Base-by-base conservation (phyloP, 371 early-diverging fungal genomes). In the Caulochytrium protostelioides region DNA sequence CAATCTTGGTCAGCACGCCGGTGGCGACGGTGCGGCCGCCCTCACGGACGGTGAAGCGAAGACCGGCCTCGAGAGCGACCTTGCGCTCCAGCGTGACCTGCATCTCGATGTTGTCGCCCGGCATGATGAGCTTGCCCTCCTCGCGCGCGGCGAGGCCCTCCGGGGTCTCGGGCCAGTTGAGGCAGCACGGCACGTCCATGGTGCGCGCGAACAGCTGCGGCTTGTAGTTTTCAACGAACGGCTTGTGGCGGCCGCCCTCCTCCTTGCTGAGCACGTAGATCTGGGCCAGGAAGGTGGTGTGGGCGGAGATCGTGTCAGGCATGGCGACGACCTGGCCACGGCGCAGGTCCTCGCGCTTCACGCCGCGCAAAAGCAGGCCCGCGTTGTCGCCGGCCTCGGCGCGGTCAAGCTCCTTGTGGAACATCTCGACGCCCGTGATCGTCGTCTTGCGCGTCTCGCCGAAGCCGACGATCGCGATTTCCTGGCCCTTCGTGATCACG, bases 331-430 rank as follows among this genome's bases (percentile, higher is more conserved):
- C 89, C 54, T 80, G 81, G 40, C 97, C 97, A 52, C 92, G 83
- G 44, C 77, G 78, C 39, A 95, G 66, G 46, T 84, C 76, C 51
- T 95, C 97, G 52, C 92, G 82, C 76, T 91, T 89, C 30, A 95
- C 65, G 57, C 90, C 89, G 62, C 94, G 86, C 43, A 95, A 68
- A 41, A 92, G 70, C 25, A 82, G 79, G 41, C 97, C 94, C 75
- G 91, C 84, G 68, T 89, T 87, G 62, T 95, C 94, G 62, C 97
- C 94, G 46, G 97, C 91, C 55, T 89, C 81, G 50, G 87, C 94
- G 48, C 76, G 77, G 52, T 90, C 91, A 39, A 95, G 77, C 66
- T 60, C 64, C 70, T 95, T 91, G 68, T 89, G 90, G 84, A 91
- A 91, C 91, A 91, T 92, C 57, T 95, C 94, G 46, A 95, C 75